Evolutionary conservation across 495 filamentous ascomycete genomes (phyloP).

Genomic region (Cryomyces minteri): DNA sequence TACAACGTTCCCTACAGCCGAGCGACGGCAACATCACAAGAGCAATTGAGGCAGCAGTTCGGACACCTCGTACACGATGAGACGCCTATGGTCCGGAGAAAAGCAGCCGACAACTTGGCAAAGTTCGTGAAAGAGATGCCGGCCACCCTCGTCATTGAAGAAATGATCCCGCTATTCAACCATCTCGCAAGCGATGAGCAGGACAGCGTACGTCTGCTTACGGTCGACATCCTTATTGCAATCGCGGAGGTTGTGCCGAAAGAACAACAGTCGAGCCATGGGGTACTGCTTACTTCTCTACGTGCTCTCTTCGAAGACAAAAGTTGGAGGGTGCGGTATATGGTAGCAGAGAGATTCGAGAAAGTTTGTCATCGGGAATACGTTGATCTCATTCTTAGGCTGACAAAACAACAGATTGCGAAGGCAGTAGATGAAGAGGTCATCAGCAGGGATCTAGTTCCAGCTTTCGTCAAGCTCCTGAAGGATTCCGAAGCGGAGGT

Average conservation of each 20-base stretch:
- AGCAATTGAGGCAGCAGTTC: conserved; percentile 78
- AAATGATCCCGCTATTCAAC: conserved; percentile 98
- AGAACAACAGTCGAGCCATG: conserved; percentile 92
- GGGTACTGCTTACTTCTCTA: conserved; percentile 73
- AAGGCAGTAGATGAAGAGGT: conserved; percentile 98
- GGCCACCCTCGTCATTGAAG: conserved; percentile 72
- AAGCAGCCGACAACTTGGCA: conserved; percentile 85
- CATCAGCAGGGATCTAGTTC: conserved; percentile 79
- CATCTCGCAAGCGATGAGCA: conserved; percentile 91
- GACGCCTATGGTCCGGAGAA: conserved; percentile 95
- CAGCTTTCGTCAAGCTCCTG: conserved; percentile 89
- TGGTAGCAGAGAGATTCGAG: conserved; percentile 97
- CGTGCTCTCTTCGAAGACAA: conserved; percentile 93
- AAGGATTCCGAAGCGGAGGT: conserved; percentile 98
- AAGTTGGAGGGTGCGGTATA: conserved; percentile 97
- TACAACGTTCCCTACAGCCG: conserved; percentile 85
- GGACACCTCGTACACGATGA: conserved; percentile 89
- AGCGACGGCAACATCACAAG: conserved; percentile 65
- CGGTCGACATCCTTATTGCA: conserved; percentile 88
- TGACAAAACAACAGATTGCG: conserved; percentile 45
- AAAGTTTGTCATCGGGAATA: conserved; percentile 41
- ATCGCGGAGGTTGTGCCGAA: conserved; percentile 96
- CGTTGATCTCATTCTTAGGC: background rate
- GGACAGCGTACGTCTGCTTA: conserved; percentile 89
- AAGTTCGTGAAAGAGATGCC: conserved; percentile 98